A percentile compares a stretch with the other conserved stretches of the same genome.
Evolutionary conservation across 192 early-diverging fungal genomes (phyloP).

Genomic region (Entomortierella lignicola): DNA sequence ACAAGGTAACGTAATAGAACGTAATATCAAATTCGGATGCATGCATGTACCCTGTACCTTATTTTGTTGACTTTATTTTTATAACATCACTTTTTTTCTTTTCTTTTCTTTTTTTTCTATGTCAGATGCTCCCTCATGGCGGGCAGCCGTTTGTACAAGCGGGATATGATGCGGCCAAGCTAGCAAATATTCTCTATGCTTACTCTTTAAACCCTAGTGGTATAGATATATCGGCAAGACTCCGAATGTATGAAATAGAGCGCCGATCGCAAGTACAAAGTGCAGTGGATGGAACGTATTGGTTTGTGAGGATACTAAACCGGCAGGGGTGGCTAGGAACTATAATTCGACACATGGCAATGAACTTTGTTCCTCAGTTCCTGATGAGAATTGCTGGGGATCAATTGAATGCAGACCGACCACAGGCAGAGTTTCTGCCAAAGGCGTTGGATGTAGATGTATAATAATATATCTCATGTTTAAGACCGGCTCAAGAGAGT

Average conservation of each 20-base stretch:
- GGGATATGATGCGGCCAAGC: conserved; percentile 23
- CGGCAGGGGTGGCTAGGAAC: conserved; percentile 28
- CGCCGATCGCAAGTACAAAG: conserved; percentile 11
- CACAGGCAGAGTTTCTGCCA: conserved; percentile 18
- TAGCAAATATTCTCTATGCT: conserved; percentile 39
- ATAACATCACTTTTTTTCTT: background rate
- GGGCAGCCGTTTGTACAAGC: conserved; percentile 46
- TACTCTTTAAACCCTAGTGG: background rate
- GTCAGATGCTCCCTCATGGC: conserved; percentile 26
- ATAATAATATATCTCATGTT: too few species aligned
- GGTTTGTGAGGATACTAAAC: conserved; percentile 10
- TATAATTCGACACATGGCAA: background rate
- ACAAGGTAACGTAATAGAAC: too few species aligned
- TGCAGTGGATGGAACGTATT: conserved; percentile 13
- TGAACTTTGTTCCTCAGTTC: conserved; percentile 20
- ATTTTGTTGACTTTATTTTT: background rate
- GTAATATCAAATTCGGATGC: too few species aligned
- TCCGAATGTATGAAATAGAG: conserved; percentile 14
- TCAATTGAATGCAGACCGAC: conserved; percentile 10
- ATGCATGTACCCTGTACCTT: too few species aligned
- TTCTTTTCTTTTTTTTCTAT: background rate
- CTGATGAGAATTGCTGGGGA: background rate
- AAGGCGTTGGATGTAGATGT: too few species aligned
- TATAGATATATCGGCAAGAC: conserved; percentile 2
- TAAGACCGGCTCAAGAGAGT: too few species aligned